Conservation (phyloP, 345 rosid genomes). For the Theobroma cacao region DNA sequence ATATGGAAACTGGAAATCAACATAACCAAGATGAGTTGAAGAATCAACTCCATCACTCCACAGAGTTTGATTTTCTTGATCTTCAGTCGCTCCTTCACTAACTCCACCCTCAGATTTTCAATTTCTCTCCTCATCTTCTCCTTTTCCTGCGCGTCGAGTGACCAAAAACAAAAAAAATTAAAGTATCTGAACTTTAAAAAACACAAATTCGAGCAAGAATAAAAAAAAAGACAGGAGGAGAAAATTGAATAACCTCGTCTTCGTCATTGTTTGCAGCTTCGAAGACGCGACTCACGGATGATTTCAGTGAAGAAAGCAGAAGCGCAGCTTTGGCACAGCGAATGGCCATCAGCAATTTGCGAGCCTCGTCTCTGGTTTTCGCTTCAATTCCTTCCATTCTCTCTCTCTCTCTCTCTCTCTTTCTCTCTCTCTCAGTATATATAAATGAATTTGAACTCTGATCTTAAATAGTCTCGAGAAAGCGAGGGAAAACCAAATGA, state of each 20-base stretch:
- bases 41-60: slow-evolving; percentile 4
- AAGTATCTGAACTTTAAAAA: background rate
- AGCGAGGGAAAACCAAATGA: background rate
- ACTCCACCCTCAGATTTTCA: background rate
- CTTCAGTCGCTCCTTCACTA: slow-evolving; percentile 11
- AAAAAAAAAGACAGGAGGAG: background rate
- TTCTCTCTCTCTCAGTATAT: background rate
- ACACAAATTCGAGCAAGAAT: background rate
- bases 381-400: background rate
- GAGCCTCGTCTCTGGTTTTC: background rate
- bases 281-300: background rate
- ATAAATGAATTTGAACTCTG: background rate
- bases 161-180: background rate
- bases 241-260: background rate
- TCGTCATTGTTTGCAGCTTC: background rate
- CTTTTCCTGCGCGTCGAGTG: background rate
- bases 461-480: background rate
- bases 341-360: background rate
- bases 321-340: slow-evolving; percentile 9
- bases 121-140: slow-evolving; percentile 6
- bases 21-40: slow-evolving; percentile 9
- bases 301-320: slow-evolving; percentile 10
- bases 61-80: background rate
- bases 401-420: background rate
- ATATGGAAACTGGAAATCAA: background rate